Evolutionary conservation across 225 moss, liverwort and hornwort genomes (phyloP).

Genomic region (Sphagnum tenellum): DNA sequence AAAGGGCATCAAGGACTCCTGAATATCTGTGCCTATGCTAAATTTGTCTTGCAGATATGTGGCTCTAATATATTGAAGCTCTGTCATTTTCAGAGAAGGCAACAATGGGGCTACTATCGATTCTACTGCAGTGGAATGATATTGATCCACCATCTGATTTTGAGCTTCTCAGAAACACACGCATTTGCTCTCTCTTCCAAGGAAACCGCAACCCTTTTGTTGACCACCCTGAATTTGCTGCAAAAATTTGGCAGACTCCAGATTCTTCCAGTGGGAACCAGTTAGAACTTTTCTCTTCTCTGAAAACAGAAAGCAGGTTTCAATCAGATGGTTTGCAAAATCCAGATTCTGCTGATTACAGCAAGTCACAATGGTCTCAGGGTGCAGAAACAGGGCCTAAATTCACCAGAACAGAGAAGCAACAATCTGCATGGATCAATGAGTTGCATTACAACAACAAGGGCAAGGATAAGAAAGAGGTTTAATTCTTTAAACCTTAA

Average conservation of each 20-base stretch:
- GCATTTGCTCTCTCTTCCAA: slow-evolving; percentile 75
- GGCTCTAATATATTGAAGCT: too few relatives aligned
- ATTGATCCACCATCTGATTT: slow-evolving; percentile 57
- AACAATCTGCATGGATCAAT: slow-evolving; percentile 22
- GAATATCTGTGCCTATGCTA: neutral
- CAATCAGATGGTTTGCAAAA: too few relatives aligned
- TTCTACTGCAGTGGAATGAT: slow-evolving; percentile 71
- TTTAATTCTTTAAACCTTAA: neutral
- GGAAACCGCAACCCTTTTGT: slow-evolving; percentile 90
- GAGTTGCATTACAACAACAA: slow-evolving; percentile 30
- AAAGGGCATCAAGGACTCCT: neutral
- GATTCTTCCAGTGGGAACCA: neutral
- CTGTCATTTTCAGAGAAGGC: slow-evolving; percentile 29
- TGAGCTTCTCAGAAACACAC: slow-evolving; percentile 51
- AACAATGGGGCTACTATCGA: slow-evolving; percentile 72
- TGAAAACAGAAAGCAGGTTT: too few relatives aligned
- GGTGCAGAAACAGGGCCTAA: slow-evolving; percentile 1
- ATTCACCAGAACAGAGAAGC: neutral
- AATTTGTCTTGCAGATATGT: too few relatives aligned
- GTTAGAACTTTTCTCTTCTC: too few relatives aligned
- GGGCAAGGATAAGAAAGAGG: slow-evolving; percentile 37
- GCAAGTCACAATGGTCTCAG: too few relatives aligned
- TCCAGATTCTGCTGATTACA: too few relatives aligned
- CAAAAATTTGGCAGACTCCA: slow-evolving; percentile 50
- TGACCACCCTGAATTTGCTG: slow-evolving; percentile 74